phyloP scores from a whole-genome alignment of 2,329 filamentous ascomycete species.

The Cordyceps farinosa region DNA sequence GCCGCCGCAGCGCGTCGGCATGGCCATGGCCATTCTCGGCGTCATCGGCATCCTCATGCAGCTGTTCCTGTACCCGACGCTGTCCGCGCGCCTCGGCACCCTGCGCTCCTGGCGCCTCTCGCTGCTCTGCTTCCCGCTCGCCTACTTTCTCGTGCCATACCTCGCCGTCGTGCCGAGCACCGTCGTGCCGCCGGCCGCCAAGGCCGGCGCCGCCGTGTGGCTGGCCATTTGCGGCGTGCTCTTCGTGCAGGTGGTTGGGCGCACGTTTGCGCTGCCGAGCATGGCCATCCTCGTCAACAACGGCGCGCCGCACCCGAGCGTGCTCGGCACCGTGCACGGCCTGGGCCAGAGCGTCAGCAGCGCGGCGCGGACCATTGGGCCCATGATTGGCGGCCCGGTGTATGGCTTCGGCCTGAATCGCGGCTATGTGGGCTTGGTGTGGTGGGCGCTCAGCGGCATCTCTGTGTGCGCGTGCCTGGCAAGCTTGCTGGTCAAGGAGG shows the following conservation, averaged over 20 bases:
- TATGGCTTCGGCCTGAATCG: conserved; percentile 57
- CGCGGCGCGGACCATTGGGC: conserved; percentile 57
- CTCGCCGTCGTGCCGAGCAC: conserved; percentile 63
- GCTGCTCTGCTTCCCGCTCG: conserved; percentile 65
- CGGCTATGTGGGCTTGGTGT: conserved; percentile 56
- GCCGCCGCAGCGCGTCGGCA: conserved; percentile 65
- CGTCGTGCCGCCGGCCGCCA: conserved; percentile 45
- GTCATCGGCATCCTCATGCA: conserved; percentile 66
- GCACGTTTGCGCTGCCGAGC: conserved; percentile 57
- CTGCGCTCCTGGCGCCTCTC: conserved; percentile 65
- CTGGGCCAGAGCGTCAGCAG: conserved; percentile 57
- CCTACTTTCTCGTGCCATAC: conserved; percentile 68
- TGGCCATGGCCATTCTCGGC: conserved; percentile 74
- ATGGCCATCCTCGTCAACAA: conserved; percentile 48
- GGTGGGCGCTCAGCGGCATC: conserved; percentile 52
- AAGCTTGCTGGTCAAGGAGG: conserved; percentile 56
- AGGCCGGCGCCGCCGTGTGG: conserved; percentile 60
- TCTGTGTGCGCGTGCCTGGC: conserved; percentile 47
- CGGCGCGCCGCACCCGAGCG: conserved; percentile 45
- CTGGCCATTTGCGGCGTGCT: conserved; percentile 59
- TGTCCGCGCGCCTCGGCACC: conserved; percentile 65
- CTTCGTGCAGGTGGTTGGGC: conserved; percentile 60
- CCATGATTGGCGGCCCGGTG: conserved; percentile 55
- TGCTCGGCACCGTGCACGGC: conserved; percentile 47
- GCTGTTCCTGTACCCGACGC: conserved; percentile 60